Evolutionary conservation across 495 filamentous ascomycete species (phyloP), one percentile per base, ranked within the genome.

Genomic region (Trichoderma reesei): DNA sequence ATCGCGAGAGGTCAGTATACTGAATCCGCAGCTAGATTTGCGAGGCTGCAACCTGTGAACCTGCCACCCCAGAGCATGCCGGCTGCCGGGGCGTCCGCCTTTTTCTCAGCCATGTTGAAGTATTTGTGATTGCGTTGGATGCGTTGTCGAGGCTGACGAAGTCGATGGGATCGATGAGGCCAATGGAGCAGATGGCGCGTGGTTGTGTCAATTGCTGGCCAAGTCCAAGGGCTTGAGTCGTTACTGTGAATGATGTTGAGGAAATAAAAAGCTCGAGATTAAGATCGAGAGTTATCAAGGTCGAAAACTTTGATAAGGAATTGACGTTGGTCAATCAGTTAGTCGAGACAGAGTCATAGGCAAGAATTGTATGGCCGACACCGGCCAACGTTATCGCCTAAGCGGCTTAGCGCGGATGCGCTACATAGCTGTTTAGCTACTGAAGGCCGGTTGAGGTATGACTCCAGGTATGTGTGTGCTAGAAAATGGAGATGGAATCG

Each of bases 61-160:
- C 90, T 84, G 67, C 90, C 89, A 67, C 89, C 89, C 89, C 89
- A 92, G 66, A 92, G 83, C 82, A 88, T 88, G 68, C 84, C 84
- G 9, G 67, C 70, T 59, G 74, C 70, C 65, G 70, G 65, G 59
- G 63, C 74, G 39, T 44, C 61, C 16, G 61, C 41, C 37, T 46
- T 62, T 26, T 62, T 62, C 26, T 42, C 61, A 16, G 61, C 61
- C 61, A 62, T 62, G 14, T 31, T 62, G 38, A 37, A 44, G 14
- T 62, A 62, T 46, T 18, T 46, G 42, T n/a, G 4, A n/a, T 13
- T 46, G 42, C 42, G 42, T 44, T 44, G 2, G 42, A 14, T 44
- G 42, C 42, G 42, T 18, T 42, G 10, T n/a, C 42, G n/a, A 46
- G 42, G 42, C 14, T 13, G 14, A 46, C n/a, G 14, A n/a, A 46